Evolutionary conservation across 2,329 filamentous ascomycete species (phyloP), one percentile per base, ranked within the genome.

Genomic region (Epichloe sp.): DNA sequence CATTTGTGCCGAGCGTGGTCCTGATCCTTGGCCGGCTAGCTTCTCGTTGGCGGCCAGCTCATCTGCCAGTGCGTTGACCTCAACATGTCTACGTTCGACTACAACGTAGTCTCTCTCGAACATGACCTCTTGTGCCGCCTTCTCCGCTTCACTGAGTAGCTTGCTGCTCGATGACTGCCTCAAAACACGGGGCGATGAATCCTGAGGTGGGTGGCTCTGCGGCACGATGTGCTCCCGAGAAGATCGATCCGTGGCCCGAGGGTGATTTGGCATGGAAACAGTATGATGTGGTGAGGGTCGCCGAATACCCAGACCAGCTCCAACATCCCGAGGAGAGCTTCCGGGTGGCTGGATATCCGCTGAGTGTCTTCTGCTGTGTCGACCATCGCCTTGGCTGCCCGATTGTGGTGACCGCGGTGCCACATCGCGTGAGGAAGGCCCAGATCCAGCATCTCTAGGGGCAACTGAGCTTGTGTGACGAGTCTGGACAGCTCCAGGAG

Each of bases 61-160:
- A 66, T 98, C 93, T 21, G 93, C 93, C 61, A 98, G 85, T 3
- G 93, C 93, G 65, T 98, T 97, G 48, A 98, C 91, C 66, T 97
- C 91, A 11, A 98, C 90, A 19, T 89, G 86, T 57, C 85, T 83
- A 71, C 96, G 95, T 70, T 98, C 93, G 12, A 98, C 88, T 26
- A 97, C 76, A 19, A 98, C 91, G 60, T 97, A 98, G 57, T 97
- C 93, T 57, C 91, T 82, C 63, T 95, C 90, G 59, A 95, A 86
- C 1, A 86, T 86, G 47, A 94, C 82, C 56, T 97, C 91, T 60
- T 95, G 87, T 3, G 87, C 88, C 3, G 84, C 85, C 62, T 74
- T 79, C 60, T 85, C 83, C 53, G 82, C 80, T 56, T 85, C 83
- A 52, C 77, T 74, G n/a, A 67, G 65, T 40, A 57, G 56, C 12